Base-by-base conservation (phyloP, 2,329 filamentous ascomycete genomes). In the Sarocladium kiliense region DNA sequence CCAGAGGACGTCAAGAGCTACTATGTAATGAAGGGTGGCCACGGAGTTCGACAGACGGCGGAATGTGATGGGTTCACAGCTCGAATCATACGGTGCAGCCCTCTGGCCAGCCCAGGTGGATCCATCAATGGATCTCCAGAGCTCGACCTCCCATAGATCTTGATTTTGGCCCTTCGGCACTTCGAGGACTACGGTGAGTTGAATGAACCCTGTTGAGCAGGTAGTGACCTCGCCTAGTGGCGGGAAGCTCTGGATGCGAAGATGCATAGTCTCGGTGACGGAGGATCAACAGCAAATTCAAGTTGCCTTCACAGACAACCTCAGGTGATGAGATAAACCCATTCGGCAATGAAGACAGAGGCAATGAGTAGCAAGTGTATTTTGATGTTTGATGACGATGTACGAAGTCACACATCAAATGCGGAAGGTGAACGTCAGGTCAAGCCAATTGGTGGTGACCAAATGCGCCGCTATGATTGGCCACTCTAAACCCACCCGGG, bases 141-240 rank as follows among this genome's bases (percentile, higher is more conserved):
- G 70, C 16, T 82, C 81, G 30, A 91, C 81, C 62, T 94, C 80
- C 86, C 89, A 94, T 19, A 76, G 64, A 58, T 82, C 74, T 16
- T 71, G 7, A 76, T 75, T 47, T 79, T 78, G 23, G 34, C 74
- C 74, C 21, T 68, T 69, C 39, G 82, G 81, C 41, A 86, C 81
- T 61, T 92, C 85, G 30, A 96, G 76, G 12, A 92, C 70, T 6
- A 88, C 85, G 0, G 81, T 85, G 61, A 97, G 86, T 1, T 68
- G 50, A 10, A 41, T 16, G 7, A 11, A 7, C 3, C 50, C 50
- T 26, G 50, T 3, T 26, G 32, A 16, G 5, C 5, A 53, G 50
- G 81, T 77, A 1, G 89, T 91, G 23, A 88, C 79, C 66, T 92
- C 88, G 2, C 86, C 89, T 53, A 96, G 71, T 1, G 90, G 83